A percentile compares a stretch with the other conserved stretches of the same genome.
Evolutionary conservation across 2,329 filamentous ascomycete genomes (phyloP).

Genomic region (Fusarium sp.): DNA sequence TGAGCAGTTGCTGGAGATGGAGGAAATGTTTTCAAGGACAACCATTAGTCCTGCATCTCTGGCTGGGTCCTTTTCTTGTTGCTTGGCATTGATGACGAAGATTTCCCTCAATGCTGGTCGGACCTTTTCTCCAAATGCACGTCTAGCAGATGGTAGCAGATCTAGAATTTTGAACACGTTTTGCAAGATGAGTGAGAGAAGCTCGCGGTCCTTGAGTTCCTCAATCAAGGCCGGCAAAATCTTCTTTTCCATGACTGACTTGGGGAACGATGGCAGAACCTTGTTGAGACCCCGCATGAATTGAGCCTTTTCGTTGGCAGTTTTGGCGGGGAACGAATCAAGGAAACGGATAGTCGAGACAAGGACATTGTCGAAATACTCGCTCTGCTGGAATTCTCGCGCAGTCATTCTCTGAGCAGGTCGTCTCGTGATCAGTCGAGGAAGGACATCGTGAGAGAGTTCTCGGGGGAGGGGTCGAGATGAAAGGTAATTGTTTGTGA

Average conservation of each 20-base stretch:
- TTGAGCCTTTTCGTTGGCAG: slow-evolving; percentile 84
- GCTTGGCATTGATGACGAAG: slow-evolving; percentile 70
- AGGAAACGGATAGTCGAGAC: slow-evolving; percentile 96
- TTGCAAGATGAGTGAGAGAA: slow-evolving; percentile 83
- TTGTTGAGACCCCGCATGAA: slow-evolving; percentile 90
- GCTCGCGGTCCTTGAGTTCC: slow-evolving; percentile 89
- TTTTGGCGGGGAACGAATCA: slow-evolving; percentile 90
- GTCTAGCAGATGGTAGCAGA: slow-evolving; percentile 76
- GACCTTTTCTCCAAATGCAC: slow-evolving; percentile 83
- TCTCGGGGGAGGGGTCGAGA: slow-evolving; percentile 81
- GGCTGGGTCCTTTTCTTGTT: slow-evolving; percentile 77
- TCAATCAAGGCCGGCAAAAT: slow-evolving; percentile 87
- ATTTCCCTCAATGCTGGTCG: slow-evolving; percentile 85
- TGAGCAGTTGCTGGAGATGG: slow-evolving; percentile 80
- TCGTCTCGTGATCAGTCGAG: slow-evolving; percentile 83
- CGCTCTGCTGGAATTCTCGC: slow-evolving; percentile 90
- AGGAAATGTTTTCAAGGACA: slow-evolving; percentile 80
- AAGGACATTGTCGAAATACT: slow-evolving; percentile 96
- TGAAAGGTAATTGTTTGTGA: slow-evolving; percentile 83
- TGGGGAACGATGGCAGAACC: slow-evolving; percentile 90
- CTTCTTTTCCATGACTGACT: slow-evolving; percentile 93
- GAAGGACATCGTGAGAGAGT: slow-evolving; percentile 76
- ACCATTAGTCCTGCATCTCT: slow-evolving; percentile 93
- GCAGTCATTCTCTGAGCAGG: slow-evolving; percentile 88
- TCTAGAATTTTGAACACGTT: slow-evolving; percentile 92